phyloP scores from a whole-genome alignment of 2,329 filamentous ascomycete species.

The Amesomyces nigricolor region DNA sequence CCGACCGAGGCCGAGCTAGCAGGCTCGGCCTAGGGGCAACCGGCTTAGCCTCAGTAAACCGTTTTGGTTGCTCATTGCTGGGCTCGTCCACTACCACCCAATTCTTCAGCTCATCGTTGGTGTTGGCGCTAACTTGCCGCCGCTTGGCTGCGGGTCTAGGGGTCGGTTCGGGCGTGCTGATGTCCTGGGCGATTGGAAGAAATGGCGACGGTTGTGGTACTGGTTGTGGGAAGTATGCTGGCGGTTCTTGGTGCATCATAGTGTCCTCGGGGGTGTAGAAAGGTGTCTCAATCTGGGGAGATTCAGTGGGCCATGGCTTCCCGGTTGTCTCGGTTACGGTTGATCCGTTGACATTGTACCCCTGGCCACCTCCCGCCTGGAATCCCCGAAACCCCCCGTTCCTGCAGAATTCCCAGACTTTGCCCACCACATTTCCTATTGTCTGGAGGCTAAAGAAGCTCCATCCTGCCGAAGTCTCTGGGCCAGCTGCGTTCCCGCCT shows the following conservation, averaged over 20 bases:
- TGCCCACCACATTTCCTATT: slow-evolving; percentile 64
- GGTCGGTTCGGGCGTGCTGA: slow-evolving; percentile 36
- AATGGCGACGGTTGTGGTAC: slow-evolving; percentile 30
- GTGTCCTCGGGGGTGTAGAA: slow-evolving; percentile 22
- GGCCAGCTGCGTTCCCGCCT: slow-evolving; percentile 24
- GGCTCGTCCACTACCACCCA: slow-evolving; percentile 63
- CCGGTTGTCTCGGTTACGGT: slow-evolving; percentile 25
- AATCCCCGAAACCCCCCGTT: slow-evolving; percentile 72
- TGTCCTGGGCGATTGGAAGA: slow-evolving; percentile 31
- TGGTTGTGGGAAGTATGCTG: slow-evolving; percentile 24
- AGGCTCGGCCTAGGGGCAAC: slow-evolving; percentile 16
- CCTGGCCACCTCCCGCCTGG: slow-evolving; percentile 73
- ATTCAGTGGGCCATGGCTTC: slow-evolving; percentile 28
- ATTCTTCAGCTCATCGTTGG: slow-evolving; percentile 54
- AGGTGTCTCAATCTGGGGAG: slow-evolving; percentile 30
- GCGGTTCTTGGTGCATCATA: neutral
- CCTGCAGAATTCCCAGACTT: slow-evolving; percentile 80
- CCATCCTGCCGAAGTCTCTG: slow-evolving; percentile 39
- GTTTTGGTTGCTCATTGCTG: slow-evolving; percentile 23
- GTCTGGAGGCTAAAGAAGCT: slow-evolving; percentile 54
- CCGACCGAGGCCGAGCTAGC: slow-evolving; percentile 8
- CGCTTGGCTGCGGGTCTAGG: slow-evolving; percentile 47
- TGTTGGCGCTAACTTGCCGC: slow-evolving; percentile 45
- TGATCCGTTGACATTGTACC: slow-evolving; percentile 52
- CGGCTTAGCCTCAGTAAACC: slow-evolving; percentile 23